Base-by-base conservation (phyloP, 768 basidiomycete species). In the Amanita pseudoporphyria region DNA sequence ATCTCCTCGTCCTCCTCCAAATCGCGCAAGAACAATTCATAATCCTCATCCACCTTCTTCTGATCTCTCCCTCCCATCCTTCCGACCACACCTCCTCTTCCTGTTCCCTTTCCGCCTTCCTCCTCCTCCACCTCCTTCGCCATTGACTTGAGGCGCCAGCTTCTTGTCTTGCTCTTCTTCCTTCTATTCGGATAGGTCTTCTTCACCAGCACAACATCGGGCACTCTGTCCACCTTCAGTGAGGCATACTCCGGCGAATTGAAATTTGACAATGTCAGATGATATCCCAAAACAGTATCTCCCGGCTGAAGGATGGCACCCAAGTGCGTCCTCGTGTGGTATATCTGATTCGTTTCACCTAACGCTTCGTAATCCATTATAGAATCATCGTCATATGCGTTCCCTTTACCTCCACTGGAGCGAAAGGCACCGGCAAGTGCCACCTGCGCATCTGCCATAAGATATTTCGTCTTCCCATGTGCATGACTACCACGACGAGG, bases 291-390 rank as follows among this genome's bases (percentile, higher is more conserved):
- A 26, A 78, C 94, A 1, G 92, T 82, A 64, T 98, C 96, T 21
- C 96, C 96, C 0, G 96, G 94, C 60, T 98, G 95, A 16, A 98
- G 74, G 38, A 60, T 82, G 13, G 79, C 87, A 46, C 96, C 96
- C 37, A 99, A 82, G 60, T 99, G 96, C 14, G 96, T 98, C 31
- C 95, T 86, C 12, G 95, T 96, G 67, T 97, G 93, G 69, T 79
- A 91, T 53, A 95, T 96, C 57, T 84, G 85, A 58, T 82, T 88
- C 42, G 76, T 67, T 9, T 68, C 62, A 4, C 80, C 79, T 3
- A 71, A 64, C 10, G 71, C 71, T 45, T 84, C 86, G 54, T 74
- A 79, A 53, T 81, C 82, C 75, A 82, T 79, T 65, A 72, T 69
- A 39, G 74, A 74, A 32, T 76, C 74, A 32, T 76, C 74, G 18